Conservation (phyloP, 2,329 filamentous ascomycete species). For the Colletotrichum brevisporum region DNA sequence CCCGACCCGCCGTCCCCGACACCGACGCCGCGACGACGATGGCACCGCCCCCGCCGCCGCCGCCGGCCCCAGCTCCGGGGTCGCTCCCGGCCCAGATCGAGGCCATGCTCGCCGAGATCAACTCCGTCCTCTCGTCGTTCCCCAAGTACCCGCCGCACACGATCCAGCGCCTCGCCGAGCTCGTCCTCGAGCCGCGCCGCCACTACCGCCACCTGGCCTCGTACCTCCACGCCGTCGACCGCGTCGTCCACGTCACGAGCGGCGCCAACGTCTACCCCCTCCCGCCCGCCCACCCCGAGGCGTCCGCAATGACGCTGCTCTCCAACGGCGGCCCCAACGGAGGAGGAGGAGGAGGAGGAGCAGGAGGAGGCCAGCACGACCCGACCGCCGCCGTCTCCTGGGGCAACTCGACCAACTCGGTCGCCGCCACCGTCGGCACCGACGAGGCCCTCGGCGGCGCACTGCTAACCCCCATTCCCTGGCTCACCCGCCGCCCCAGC, state of each 20-base stretch:
- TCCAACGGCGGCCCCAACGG: constrained; percentile 74
- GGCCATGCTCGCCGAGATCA: constrained; percentile 73
- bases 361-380: constrained; percentile 45
- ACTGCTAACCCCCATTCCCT: constrained; percentile 92
- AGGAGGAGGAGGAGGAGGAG: no score
- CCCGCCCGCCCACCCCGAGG: constrained; percentile 74
- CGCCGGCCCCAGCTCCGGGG: constrained; percentile 52
- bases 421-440: constrained; percentile 72
- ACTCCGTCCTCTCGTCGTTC: constrained; percentile 77
- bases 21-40: constrained; percentile 50
- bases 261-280: constrained; percentile 86
- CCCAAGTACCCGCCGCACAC: constrained; percentile 86
- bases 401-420: constrained; percentile 61
- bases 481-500: constrained; percentile 70
- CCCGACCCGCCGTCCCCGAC: constrained; percentile 46
- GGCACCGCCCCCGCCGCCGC: constrained; percentile 52
- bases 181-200: constrained; percentile 80
- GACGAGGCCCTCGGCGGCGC: constrained; percentile 94
- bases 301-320: constrained; percentile 66
- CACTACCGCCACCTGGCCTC: constrained; percentile 87
- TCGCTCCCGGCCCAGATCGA: constrained; percentile 75
- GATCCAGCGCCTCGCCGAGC: constrained; percentile 90
- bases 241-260: constrained; percentile 91
- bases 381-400: constrained; percentile 59
- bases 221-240: constrained; percentile 91